Evolutionary conservation across 2,329 filamentous ascomycete species (phyloP).

Genomic region (Gyromitra esculenta): DNA sequence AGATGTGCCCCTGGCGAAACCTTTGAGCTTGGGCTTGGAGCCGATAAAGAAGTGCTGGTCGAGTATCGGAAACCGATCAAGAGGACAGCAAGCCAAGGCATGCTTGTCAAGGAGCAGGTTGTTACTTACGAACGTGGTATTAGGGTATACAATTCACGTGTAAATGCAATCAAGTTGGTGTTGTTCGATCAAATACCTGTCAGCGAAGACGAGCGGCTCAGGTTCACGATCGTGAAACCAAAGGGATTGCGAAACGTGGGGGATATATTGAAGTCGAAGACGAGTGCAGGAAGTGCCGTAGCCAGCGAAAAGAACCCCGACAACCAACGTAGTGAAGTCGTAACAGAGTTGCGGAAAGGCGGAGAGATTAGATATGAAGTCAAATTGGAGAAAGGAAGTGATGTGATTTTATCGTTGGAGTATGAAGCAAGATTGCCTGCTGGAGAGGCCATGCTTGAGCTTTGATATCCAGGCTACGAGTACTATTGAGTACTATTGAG

Average conservation of each 20-base stretch:
- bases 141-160: constrained; percentile 53
- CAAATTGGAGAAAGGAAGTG: constrained; percentile 67
- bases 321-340: constrained; percentile 62
- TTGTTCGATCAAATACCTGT: constrained; percentile 71
- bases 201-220: constrained; percentile 69
- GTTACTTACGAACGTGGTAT: constrained; percentile 54
- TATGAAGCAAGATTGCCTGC: constrained; percentile 71
- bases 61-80: constrained; percentile 66
- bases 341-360: constrained; percentile 65
- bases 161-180: constrained; percentile 63
- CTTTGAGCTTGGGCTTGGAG: constrained; percentile 68
- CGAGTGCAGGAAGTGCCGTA: constrained; percentile 34
- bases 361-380: constrained; percentile 71
- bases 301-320: constrained; percentile 22
- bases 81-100: constrained; percentile 51
- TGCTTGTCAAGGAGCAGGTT: constrained; percentile 55
- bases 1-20: constrained; percentile 67
- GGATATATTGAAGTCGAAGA: constrained; percentile 60
- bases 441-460: constrained; percentile 62
- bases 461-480: constrained; percentile 4
- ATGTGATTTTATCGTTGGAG: constrained; percentile 69
- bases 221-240: constrained; percentile 66
- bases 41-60: constrained; percentile 69
- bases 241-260: constrained; percentile 63
- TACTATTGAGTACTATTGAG: neutral